phyloP scores from a whole-genome alignment of 208 protist genomes.

The Leptomonas seymouri region DNA sequence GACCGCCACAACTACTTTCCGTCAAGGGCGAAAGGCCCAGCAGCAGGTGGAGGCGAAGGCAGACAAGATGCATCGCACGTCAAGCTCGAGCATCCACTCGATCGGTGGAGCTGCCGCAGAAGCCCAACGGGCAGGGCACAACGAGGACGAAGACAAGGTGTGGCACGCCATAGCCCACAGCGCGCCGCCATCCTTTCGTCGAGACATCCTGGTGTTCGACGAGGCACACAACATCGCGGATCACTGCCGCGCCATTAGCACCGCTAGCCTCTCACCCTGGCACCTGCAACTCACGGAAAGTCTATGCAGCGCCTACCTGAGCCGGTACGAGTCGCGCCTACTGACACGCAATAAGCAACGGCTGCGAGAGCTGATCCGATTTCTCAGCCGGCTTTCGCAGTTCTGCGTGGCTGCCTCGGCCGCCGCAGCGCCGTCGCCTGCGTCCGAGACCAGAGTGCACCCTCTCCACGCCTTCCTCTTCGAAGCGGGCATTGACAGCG shows the following conservation, averaged over 20 bases:
- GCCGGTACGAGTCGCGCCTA: slow-evolving; percentile 77
- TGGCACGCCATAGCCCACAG: slow-evolving; percentile 25
- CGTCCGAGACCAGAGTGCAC: slow-evolving; percentile 23
- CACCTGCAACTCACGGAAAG: slow-evolving; percentile 50
- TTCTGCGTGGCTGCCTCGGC: slow-evolving; percentile 1
- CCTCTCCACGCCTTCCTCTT: slow-evolving; percentile 72
- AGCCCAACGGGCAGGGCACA: neutral
- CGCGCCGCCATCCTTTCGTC: slow-evolving; percentile 62
- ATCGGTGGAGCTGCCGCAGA: neutral
- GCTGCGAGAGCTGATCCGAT: slow-evolving; percentile 78
- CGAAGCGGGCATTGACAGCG: slow-evolving; percentile 66
- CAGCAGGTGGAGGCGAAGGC: neutral
- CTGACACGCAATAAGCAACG: slow-evolving; percentile 88
- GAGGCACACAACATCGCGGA: slow-evolving; percentile 97
- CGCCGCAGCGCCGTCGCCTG: no score
- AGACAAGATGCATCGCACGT: neutral
- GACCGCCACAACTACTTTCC: slow-evolving; percentile 16
- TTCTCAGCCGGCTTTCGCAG: slow-evolving; percentile 46
- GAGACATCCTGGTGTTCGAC: slow-evolving; percentile 93
- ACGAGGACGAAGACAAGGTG: slow-evolving; percentile 12
- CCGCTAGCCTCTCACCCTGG: slow-evolving; percentile 37
- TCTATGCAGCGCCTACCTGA: slow-evolving; percentile 68
- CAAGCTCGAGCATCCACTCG: neutral
- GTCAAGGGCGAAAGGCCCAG: neutral
- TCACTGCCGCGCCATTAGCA: slow-evolving; percentile 86